Percentiles rank a stretch among this genome's conserved stretches.
Conservation (phyloP, 2,329 filamentous ascomycete species). For the Botryotinia calthae region DNA sequence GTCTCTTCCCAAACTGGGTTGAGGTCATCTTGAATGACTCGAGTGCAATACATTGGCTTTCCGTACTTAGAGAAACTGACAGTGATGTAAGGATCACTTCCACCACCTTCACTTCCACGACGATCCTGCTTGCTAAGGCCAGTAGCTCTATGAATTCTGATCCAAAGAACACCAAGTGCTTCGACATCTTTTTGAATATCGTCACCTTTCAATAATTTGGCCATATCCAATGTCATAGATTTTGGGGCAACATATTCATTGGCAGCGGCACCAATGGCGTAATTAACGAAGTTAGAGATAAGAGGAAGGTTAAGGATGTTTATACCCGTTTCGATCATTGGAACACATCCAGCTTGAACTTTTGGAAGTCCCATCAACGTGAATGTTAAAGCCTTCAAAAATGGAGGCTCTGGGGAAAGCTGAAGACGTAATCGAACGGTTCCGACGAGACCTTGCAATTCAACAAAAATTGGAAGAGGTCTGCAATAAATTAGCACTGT, state of each 20-base stretch:
- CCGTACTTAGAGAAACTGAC: conserved; percentile 93
- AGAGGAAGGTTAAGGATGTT: conserved; percentile 89
- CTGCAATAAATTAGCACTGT: conserved; percentile 3
- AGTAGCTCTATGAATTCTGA: conserved; percentile 83
- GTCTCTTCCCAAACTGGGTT: conserved; percentile 93
- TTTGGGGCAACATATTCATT: conserved; percentile 94
- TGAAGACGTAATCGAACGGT: conserved; percentile 81
- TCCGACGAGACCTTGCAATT: conserved; percentile 85
- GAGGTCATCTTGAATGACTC: conserved; percentile 90
- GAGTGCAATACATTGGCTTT: conserved; percentile 96
- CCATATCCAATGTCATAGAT: conserved; percentile 86
- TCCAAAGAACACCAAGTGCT: conserved; percentile 85
- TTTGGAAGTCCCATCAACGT: conserved; percentile 93
- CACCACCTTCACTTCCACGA: conserved; percentile 78
- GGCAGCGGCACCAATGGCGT: conserved; percentile 77
- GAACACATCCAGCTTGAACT: conserved; percentile 83
- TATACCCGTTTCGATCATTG: conserved; percentile 86
- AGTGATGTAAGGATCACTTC: conserved; percentile 94
- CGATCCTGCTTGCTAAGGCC: conserved; percentile 89
- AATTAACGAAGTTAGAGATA: conserved; percentile 79
- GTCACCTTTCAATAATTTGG: conserved; percentile 87
- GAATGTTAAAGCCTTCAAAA: conserved; percentile 86
- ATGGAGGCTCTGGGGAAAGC: conserved; percentile 86
- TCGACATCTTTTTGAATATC: conserved; percentile 86
- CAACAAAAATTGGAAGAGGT: conserved; percentile 52